Conservation (phyloP, 2,329 filamentous ascomycete genomes). For the Fusarium secorum region DNA sequence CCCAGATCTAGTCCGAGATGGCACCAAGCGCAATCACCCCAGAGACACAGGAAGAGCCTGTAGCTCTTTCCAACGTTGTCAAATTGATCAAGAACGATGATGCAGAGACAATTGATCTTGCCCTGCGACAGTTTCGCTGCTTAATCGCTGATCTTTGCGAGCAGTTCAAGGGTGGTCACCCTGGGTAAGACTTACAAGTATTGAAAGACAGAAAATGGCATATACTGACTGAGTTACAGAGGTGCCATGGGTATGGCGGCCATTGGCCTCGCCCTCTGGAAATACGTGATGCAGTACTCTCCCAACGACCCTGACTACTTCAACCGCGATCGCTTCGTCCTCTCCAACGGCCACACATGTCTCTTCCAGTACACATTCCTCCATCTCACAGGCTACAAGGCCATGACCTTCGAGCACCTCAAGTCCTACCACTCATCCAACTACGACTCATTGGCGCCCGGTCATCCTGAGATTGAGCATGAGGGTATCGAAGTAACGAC, state of each 20-base stretch:
- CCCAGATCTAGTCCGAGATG: slow-evolving; percentile 17
- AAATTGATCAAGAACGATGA: slow-evolving; percentile 41
- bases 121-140: slow-evolving; percentile 67
- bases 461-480: slow-evolving; percentile 65
- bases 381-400: slow-evolving; percentile 61
- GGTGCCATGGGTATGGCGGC: slow-evolving; percentile 67
- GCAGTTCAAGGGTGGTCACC: slow-evolving; percentile 74
- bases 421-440: slow-evolving; percentile 59
- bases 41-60: slow-evolving; percentile 28
- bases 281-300: slow-evolving; percentile 68
- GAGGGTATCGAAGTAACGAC: slow-evolving; percentile 67
- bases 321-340: slow-evolving; percentile 68
- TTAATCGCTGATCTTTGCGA: slow-evolving; percentile 74
- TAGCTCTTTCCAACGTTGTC: slow-evolving; percentile 28
- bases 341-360: slow-evolving; percentile 67
- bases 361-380: slow-evolving; percentile 63
- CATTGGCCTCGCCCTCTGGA: slow-evolving; percentile 67
- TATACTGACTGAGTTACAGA: slow-evolving; percentile 22
- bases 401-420: slow-evolving; percentile 64
- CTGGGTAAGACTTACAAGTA: slow-evolving; percentile 57
- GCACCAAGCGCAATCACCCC: slow-evolving; percentile 37
- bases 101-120: slow-evolving; percentile 51
- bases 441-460: slow-evolving; percentile 60
- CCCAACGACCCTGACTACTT: slow-evolving; percentile 64
- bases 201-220: neutral